Percentiles rank a stretch among this genome's conserved stretches.
Evolutionary conservation across 257 asterid species (phyloP).

Genomic region (Linderniella brevidens): DNA sequence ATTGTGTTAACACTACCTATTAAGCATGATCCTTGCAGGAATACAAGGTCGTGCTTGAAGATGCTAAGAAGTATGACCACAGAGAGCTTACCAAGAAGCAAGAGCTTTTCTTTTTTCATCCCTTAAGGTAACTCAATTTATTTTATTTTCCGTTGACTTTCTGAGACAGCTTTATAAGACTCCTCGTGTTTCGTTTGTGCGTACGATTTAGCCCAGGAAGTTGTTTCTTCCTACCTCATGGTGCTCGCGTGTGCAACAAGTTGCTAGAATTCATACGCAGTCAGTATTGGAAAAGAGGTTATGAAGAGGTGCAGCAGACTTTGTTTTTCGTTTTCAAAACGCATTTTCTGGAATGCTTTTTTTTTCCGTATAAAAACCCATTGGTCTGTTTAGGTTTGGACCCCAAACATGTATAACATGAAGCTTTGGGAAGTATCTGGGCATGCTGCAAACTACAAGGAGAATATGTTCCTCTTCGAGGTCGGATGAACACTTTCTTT

Average conservation of each 20-base stretch:
- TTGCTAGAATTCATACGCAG: conserved; percentile 57
- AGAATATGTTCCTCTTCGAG: conserved; percentile 94
- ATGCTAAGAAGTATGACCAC: conserved; percentile 96
- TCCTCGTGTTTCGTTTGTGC: conserved; percentile 11
- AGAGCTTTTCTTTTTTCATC: conserved; percentile 96
- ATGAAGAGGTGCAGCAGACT: conserved; percentile 61
- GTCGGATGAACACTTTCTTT: conserved; percentile 19
- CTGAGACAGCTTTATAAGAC: neutral
- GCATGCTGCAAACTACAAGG: conserved; percentile 98
- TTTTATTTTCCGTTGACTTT: neutral
- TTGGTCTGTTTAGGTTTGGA: conserved; percentile 44
- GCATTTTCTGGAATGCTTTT: too few relatives aligned
- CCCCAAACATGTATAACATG: conserved; percentile 95
- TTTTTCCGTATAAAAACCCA: neutral
- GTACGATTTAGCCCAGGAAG: conserved; percentile 78
- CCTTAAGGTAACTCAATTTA: conserved; percentile 41
- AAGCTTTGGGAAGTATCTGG: conserved; percentile 98
- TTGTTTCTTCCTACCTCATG: conserved; percentile 92
- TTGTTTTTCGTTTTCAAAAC: too few relatives aligned
- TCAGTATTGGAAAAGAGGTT: conserved; percentile 91
- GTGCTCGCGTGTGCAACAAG: conserved; percentile 85
- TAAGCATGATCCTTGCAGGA: conserved; percentile 39
- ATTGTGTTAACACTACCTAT: conserved; percentile 7
- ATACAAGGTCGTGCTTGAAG: conserved; percentile 71
- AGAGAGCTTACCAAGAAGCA: conserved; percentile 94